phyloP scores from a whole-genome alignment of 2,329 filamentous ascomycete genomes.

The Pseudocercospora pini-densiflorae region DNA sequence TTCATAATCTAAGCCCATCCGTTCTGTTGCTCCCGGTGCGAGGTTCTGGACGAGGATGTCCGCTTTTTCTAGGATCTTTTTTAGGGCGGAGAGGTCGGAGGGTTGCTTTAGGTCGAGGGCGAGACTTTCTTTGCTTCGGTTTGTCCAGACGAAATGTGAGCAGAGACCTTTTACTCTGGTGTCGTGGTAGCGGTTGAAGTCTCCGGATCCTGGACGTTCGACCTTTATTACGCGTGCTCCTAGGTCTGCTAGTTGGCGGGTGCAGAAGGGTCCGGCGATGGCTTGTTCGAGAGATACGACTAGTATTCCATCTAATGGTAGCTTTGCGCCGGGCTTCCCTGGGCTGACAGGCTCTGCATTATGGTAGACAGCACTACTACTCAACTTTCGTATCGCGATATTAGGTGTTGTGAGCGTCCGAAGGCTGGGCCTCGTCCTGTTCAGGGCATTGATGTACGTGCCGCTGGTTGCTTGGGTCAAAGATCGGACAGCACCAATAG shows the following conservation, averaged over 20 bases:
- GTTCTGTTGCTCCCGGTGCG: constrained; percentile 82
- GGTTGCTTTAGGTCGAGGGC: constrained; percentile 86
- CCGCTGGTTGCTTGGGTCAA: too few relatives aligned
- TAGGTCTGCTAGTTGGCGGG: constrained; percentile 53
- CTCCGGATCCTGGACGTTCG: constrained; percentile 42
- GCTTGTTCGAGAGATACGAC: constrained; percentile 38
- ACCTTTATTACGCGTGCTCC: constrained; percentile 51
- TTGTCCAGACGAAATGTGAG: constrained; percentile 49
- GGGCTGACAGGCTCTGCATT: neutral
- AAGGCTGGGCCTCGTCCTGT: too few relatives aligned
- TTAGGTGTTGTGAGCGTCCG: too few relatives aligned
- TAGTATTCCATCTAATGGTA: constrained; percentile 32
- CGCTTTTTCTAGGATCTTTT: constrained; percentile 77
- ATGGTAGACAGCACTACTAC: neutral
- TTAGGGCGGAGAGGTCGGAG: constrained; percentile 80
- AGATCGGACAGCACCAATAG: too few relatives aligned
- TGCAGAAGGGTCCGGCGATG: constrained; percentile 36
- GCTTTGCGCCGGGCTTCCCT: constrained; percentile 6
- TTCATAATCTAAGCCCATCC: constrained; percentile 88
- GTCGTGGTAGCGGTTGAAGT: constrained; percentile 37
- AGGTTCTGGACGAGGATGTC: constrained; percentile 98
- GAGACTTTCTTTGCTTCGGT: constrained; percentile 93
- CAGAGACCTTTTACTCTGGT: constrained; percentile 32
- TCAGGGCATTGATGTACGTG: too few relatives aligned
- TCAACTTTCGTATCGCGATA: neutral